These are phyloP conservation scores for Cichorium intybus DNA, from an alignment of 140 eudicot species.

Conservation along the genomic window DNA sequence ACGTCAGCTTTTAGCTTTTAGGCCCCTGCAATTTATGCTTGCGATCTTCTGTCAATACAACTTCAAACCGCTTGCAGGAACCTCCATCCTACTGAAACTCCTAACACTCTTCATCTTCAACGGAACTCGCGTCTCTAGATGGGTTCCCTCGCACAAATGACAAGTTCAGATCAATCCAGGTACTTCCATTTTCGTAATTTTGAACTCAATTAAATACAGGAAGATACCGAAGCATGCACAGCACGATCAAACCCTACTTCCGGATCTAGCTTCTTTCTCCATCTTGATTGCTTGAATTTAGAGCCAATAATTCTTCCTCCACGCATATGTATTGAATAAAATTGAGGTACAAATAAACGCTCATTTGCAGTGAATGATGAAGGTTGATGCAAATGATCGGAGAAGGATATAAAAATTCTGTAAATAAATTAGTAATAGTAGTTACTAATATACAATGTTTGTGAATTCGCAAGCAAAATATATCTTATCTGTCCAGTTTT, in stretches of 20 bases:
- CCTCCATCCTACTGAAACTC: neutral
- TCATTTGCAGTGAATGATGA: neutral
- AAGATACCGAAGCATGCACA: neutral
- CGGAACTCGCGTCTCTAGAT: neutral
- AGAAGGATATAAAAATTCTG: neutral
- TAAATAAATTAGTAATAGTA: neutral
- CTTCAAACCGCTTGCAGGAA: neutral
- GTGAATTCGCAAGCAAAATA: neutral
- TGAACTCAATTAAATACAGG: neutral
- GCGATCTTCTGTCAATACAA: neutral
- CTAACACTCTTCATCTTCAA: constrained; percentile 2
- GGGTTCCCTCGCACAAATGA: constrained; percentile 12
- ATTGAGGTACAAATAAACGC: neutral
- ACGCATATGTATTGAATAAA: neutral
- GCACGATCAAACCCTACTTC: constrained; percentile 15
- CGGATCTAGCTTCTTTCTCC: neutral
- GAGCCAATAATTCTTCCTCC: neutral
- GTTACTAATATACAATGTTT: constrained; percentile 2
- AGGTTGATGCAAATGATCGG: neutral
- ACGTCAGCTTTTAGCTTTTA: neutral
- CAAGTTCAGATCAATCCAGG: constrained; percentile 24
- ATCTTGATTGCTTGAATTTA: neutral
- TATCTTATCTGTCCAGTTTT: neutral
- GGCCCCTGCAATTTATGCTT: neutral
- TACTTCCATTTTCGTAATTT: constrained; percentile 10